Conservation (phyloP, 2,329 filamentous ascomycete genomes). For the Zymoseptoria crescenta region DNA sequence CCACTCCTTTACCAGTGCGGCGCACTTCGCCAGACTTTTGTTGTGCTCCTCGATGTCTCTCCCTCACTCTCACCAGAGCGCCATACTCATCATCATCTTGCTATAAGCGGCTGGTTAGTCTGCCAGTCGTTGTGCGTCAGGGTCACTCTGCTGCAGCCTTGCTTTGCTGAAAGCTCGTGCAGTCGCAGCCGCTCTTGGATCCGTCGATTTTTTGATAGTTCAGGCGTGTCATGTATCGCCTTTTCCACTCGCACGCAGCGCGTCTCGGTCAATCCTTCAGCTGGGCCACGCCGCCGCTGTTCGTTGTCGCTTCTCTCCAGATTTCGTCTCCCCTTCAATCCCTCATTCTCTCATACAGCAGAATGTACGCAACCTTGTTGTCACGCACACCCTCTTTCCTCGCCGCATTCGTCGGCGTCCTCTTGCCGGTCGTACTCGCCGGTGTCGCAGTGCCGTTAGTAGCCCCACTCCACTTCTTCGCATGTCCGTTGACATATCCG, state of each 20-base stretch:
- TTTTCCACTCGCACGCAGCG: too few relatives aligned
- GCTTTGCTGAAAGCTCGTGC: too few relatives aligned
- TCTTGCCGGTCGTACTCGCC: slow-evolving; percentile 40
- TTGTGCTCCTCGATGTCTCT: too few relatives aligned
- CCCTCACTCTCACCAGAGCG: too few relatives aligned
- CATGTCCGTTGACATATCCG: slow-evolving; percentile 40
- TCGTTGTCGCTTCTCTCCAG: neutral
- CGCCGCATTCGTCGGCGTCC: slow-evolving; percentile 47
- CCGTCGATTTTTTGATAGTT: neutral
- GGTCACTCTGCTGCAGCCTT: neutral
- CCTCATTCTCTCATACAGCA: slow-evolving; percentile 79
- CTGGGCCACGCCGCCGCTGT: neutral
- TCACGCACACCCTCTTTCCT: slow-evolving; percentile 56
- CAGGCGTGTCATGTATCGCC: neutral
- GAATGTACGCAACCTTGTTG: slow-evolving; percentile 92
- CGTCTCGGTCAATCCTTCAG: neutral
- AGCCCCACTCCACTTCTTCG: slow-evolving; percentile 52
- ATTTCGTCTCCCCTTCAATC: neutral
- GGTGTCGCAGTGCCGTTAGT: slow-evolving; percentile 53
- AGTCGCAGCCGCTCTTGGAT: neutral
- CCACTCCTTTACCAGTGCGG: too few relatives aligned
- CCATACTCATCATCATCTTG: neutral
- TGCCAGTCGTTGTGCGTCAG: neutral
- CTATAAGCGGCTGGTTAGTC: neutral
- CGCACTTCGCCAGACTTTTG: too few relatives aligned